Evolutionary conservation across 805 yeast species (phyloP), one percentile per base, ranked within the genome.

Genomic region (Phaffomyces opuntiae): DNA sequence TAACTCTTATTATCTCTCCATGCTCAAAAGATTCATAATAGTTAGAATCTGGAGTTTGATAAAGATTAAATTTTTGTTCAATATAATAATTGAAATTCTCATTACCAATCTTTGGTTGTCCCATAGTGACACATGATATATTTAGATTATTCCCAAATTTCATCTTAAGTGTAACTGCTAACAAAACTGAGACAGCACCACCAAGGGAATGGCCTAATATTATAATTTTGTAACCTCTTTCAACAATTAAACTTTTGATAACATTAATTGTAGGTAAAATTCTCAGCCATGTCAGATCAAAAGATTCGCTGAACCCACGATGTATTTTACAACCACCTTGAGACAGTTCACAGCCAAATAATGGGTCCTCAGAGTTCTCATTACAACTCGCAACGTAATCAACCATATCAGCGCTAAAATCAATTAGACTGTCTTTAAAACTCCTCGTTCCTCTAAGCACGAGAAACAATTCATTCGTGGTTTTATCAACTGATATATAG

Each of bases 141-240:
- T 27, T 17, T 3, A 29, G 6, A n/a, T 16, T 13, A 12, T 39
- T 13, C 2, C 44, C 43, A 37, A 49, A 26, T 3, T 41, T 7
- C 5, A n/a, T 36, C 1, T 38, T 29, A 1, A 46, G 26, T 25
- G 43, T 50, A 17, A 53, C 39, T 0, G 53, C 40, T 11, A 55
- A 21, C 12, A 59, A 40, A 7, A 53, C 38, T 1, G 60, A 49
- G 1, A 59, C 46, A 6, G 62, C 59, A 33, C 62, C 63, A 14
- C 63, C 63, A 44, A 59, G 43, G 0, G 63, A 59, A 36, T 59
- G 63, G 5, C 63, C 63, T 51, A 57, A 44, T 9, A 57, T 42
- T 2, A 34, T 8, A 2, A 59, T 41, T 29, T 47, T 35, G 25
- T 52, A 56, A 12, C 44, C 43, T 5, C 49, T 47, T 17, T 32